Percentiles rank a stretch among this genome's conserved stretches.
phyloP scores from a whole-genome alignment of 805 yeast genomes.

The Nematodospora valgi region DNA sequence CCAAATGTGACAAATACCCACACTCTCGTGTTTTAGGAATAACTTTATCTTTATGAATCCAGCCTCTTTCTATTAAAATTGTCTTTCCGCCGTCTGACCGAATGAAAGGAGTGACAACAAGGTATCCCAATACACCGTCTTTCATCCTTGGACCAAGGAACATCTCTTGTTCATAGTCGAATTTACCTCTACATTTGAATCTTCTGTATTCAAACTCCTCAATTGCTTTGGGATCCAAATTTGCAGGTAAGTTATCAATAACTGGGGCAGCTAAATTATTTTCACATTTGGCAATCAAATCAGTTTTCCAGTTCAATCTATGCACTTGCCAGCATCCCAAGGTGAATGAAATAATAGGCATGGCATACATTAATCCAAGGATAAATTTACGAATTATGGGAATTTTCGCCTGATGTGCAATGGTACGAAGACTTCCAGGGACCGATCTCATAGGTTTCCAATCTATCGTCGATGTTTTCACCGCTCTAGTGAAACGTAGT shows the following conservation, averaged over 20 bases:
- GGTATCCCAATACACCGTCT: slow-evolving; percentile 69
- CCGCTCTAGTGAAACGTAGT: slow-evolving; percentile 17
- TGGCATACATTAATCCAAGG: slow-evolving; percentile 53
- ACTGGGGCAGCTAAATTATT: slow-evolving; percentile 74
- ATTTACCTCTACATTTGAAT: slow-evolving; percentile 73
- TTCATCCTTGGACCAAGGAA: slow-evolving; percentile 86
- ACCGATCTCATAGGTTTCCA: slow-evolving; percentile 75
- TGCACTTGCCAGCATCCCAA: slow-evolving; percentile 92
- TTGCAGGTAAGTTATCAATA: slow-evolving; percentile 60
- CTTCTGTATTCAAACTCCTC: slow-evolving; percentile 78
- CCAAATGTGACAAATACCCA: slow-evolving; percentile 58
- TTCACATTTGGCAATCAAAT: slow-evolving; percentile 78
- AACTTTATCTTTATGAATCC: slow-evolving; percentile 73
- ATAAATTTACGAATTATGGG: slow-evolving; percentile 37
- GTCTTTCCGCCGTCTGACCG: slow-evolving; percentile 74
- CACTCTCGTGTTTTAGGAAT: slow-evolving; percentile 47
- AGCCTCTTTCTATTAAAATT: slow-evolving; percentile 84
- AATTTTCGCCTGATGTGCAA: slow-evolving; percentile 37
- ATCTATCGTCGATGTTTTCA: slow-evolving; percentile 70
- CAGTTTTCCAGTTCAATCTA: slow-evolving; percentile 83
- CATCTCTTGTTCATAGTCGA: slow-evolving; percentile 81
- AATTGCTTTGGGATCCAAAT: slow-evolving; percentile 61
- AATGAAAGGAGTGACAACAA: slow-evolving; percentile 76
- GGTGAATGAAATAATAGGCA: slow-evolving; percentile 84
- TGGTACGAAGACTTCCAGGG: slow-evolving; percentile 30